Evolutionary conservation across 2,329 filamentous ascomycete genomes (phyloP).

Genomic region (Colletotrichum shisoi): DNA sequence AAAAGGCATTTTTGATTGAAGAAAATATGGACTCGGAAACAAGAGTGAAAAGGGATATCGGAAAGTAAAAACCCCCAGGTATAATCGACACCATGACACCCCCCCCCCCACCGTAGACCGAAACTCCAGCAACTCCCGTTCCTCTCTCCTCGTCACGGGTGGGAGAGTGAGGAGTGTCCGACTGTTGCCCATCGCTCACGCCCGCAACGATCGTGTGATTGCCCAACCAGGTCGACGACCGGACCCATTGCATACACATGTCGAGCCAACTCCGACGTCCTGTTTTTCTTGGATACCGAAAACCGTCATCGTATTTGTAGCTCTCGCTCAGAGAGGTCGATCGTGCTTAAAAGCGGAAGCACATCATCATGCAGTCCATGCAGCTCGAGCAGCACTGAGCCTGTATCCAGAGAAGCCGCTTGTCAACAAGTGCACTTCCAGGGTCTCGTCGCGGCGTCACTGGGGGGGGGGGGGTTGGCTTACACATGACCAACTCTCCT

Average conservation of each 20-base stretch:
- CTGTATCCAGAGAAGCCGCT: neutral
- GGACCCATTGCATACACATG: neutral
- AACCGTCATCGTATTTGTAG: neutral
- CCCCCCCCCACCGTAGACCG: neutral
- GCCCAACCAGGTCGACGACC: neutral
- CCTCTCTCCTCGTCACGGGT: neutral
- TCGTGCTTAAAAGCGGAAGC: neutral
- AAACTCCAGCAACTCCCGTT: constrained; percentile 9
- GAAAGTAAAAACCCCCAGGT: neutral
- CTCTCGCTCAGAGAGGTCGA: neutral
- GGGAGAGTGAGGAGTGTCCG: neutral
- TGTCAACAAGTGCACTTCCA: constrained; percentile 1
- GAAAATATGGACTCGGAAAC: neutral
- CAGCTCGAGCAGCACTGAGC: constrained; percentile 21
- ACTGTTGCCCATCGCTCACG: no score
- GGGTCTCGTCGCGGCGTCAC: no score
- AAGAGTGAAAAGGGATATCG: neutral
- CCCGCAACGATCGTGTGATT: neutral
- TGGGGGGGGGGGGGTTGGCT: neutral
- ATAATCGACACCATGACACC: neutral
- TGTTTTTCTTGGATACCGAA: neutral
- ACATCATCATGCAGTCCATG: constrained; percentile 21
- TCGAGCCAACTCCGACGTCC: neutral
- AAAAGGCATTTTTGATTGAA: neutral
- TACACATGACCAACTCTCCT: constrained; percentile 12